Evolutionary conservation across 352 stramenopile species (phyloP), one percentile per base, ranked within the genome.

Genomic region (Phytophthora syringae): DNA sequence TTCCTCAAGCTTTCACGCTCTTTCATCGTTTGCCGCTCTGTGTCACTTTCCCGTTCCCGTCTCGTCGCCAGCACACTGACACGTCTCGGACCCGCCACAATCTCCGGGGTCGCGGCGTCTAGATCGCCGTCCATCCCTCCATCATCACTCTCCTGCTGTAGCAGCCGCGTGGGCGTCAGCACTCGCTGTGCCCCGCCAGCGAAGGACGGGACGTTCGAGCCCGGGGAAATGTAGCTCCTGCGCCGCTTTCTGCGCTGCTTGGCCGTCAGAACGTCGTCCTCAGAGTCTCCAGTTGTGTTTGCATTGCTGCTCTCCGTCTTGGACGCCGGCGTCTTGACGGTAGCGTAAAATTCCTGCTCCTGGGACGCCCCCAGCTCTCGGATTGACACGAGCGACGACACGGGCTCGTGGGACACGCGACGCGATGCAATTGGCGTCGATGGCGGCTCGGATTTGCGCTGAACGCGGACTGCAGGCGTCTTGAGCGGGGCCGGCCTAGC

Each of bases 131-230:
- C 66, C 57, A 79, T 64, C 4, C 62, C 63, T 18, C 60, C 60
- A 11, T 79, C 70, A 56, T 75, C 70, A 49, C 37, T 67, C 12
- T 67, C 61, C 1, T 67, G 43, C 24, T 64, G 62, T 49, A 69
- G 43, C 18, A 66, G 48, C 11, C 70, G 62, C 11, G 64, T 82
- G 3, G 84, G 84, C 22, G 81, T 90, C 56, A 84, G 42, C 25
- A 93, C 70, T 44, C 84, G 73, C 52, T 90, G 71, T 7, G 84
- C 81, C 2, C 82, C 84, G 10, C 84, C 82, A 22, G 72, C 64
- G 4, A 93, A 58, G 24, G 80, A 77, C 28, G 84, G 69, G 2
- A 74, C 48, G 36, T 71, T 77, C 5, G 70, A 68, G 21, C 63
- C 86, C 1, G 84, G 82, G 0, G 85, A 86, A 36, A 82, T 72